Conservation (phyloP, 768 basidiomycete genomes). For the Rhodotorula diobovata region DNA sequence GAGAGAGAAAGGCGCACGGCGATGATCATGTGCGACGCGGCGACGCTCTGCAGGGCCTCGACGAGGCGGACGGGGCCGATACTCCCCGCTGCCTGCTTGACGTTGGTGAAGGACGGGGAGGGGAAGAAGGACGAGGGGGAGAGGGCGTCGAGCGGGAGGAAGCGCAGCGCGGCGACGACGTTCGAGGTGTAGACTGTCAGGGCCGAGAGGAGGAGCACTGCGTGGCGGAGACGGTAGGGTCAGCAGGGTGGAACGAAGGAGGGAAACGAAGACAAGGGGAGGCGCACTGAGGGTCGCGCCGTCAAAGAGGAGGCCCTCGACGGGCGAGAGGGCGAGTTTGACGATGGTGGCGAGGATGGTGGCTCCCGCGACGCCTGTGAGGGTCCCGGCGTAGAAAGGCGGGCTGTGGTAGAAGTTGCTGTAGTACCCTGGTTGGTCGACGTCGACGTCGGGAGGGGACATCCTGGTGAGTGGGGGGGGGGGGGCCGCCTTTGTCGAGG, state of each 20-base stretch:
- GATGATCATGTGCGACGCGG: constrained; percentile 34
- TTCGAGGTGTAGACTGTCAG: constrained; percentile 32
- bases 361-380: background rate
- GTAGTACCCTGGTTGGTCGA: constrained; percentile 19
- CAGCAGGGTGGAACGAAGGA: background rate
- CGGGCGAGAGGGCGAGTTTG: constrained; percentile 25
- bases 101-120: background rate
- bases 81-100: background rate
- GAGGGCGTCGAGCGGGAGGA: constrained; percentile 25
- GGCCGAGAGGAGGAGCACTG: constrained; percentile 34
- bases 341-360: constrained; percentile 1
- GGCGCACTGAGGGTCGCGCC: constrained; percentile 28
- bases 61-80: constrained; percentile 10
- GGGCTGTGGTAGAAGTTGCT: constrained; percentile 19
- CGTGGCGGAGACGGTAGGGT: background rate
- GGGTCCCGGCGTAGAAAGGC: constrained; percentile 11
- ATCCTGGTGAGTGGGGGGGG: background rate
- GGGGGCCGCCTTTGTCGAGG: background rate
- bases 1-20: constrained; percentile 9
- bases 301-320: constrained; percentile 25
- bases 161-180: constrained; percentile 31
- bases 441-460: background rate
- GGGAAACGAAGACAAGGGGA: background rate
- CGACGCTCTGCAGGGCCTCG: constrained; percentile 32
- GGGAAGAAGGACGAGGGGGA: background rate